Evolutionary conservation across 371 early-diverging fungal species (phyloP).

Genomic region (Mucor ambiguus): DNA sequence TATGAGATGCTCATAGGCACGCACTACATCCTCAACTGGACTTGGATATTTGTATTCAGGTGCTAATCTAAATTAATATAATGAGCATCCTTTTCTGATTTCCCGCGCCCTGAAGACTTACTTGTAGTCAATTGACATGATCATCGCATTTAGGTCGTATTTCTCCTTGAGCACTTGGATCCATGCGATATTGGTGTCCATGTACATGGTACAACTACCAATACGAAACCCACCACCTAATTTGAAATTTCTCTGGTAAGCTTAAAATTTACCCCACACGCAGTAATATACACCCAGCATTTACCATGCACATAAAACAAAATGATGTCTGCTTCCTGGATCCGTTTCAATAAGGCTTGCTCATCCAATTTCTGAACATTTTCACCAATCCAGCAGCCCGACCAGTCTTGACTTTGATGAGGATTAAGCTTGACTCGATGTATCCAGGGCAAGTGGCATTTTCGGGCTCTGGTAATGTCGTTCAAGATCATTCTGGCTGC

Average conservation of each 20-base stretch:
- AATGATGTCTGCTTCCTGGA: constrained; percentile 43
- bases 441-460: constrained; percentile 46
- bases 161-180: constrained; percentile 41
- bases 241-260: background rate
- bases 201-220: constrained; percentile 52
- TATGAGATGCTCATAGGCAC: constrained; percentile 46
- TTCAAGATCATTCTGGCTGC: constrained; percentile 49
- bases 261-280: background rate
- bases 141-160: constrained; percentile 38
- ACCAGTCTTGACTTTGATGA: constrained; percentile 39
- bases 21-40: constrained; percentile 50
- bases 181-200: constrained; percentile 50
- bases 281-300: background rate
- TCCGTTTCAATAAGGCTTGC: constrained; percentile 28
- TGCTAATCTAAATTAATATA: constrained; percentile 31
- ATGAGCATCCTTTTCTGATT: background rate
- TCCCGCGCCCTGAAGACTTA: background rate
- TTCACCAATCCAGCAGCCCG: constrained; percentile 56
- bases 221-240: constrained; percentile 54
- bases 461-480: constrained; percentile 45
- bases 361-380: constrained; percentile 30
- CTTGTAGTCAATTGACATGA: constrained; percentile 52
- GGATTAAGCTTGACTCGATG: constrained; percentile 24
- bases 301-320: constrained; percentile 52
- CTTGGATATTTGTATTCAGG: constrained; percentile 53